Conservation (phyloP, 805 yeast species). For the Nakazawaea wyomingensis region DNA sequence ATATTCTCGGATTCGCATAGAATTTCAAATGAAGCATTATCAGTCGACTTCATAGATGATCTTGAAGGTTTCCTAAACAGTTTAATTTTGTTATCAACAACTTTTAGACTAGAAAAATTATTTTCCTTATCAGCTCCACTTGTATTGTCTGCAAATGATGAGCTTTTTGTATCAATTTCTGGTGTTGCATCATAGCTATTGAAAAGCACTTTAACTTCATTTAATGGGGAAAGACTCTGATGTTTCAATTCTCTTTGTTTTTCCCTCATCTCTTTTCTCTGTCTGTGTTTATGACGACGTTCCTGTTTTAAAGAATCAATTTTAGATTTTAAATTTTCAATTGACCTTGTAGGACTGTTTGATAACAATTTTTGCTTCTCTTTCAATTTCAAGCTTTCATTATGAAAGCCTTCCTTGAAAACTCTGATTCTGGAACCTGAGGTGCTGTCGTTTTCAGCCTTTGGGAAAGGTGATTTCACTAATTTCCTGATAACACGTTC, state of each 20-base stretch:
- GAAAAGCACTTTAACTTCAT: not conserved
- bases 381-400: not conserved
- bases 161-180: too few species aligned
- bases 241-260: not conserved
- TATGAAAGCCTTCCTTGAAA: not conserved
- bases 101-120: not conserved
- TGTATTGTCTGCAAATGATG: too few species aligned
- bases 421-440: not conserved
- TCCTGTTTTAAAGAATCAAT: slow-evolving; percentile 4
- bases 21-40: not conserved
- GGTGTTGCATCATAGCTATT: not conserved
- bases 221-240: not conserved
- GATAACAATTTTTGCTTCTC: not conserved
- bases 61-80: not conserved
- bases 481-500: not conserved
- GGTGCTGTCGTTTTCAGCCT: not conserved
- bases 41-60: not conserved
- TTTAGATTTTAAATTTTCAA: slow-evolving; percentile 2
- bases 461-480: not conserved
- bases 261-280: not conserved
- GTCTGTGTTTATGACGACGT: not conserved
- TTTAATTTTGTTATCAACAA: slow-evolving; percentile 10
- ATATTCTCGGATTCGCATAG: slow-evolving; percentile 4
- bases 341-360: slow-evolving; percentile 3
- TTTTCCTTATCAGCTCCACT: not conserved